Evolutionary conservation across 768 basidiomycete genomes (phyloP).

Genomic region (Suillus bovinus): DNA sequence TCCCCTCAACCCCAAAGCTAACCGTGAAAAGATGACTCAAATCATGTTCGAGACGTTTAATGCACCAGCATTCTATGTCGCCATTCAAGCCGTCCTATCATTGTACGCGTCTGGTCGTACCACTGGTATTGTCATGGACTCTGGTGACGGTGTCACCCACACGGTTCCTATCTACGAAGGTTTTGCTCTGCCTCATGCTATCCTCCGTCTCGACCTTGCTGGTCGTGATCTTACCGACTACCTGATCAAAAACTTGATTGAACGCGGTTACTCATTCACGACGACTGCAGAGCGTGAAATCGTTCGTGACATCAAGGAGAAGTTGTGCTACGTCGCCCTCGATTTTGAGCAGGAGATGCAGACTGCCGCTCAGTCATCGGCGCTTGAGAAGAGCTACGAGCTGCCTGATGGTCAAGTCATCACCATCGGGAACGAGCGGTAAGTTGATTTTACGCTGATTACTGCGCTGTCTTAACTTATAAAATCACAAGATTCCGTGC

Average conservation of each 20-base stretch:
- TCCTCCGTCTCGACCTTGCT: conserved; percentile 88
- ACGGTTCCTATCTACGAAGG: conserved; percentile 97
- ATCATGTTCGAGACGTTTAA: conserved; percentile 84
- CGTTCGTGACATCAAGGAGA: conserved; percentile 94
- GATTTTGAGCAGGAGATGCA: conserved; percentile 94
- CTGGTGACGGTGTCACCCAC: conserved; percentile 95
- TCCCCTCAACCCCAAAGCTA: conserved; percentile 71
- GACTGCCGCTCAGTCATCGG: conserved; percentile 85
- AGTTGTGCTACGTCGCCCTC: conserved; percentile 90
- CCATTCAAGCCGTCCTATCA: conserved; percentile 73
- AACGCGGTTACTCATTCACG: conserved; percentile 95
- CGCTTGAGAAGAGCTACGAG: conserved; percentile 92
- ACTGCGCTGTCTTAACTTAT: background rate
- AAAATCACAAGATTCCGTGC: conserved; percentile 47
- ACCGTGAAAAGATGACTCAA: conserved; percentile 76
- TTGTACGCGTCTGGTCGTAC: conserved; percentile 94
- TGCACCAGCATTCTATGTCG: conserved; percentile 72
- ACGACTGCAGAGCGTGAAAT: conserved; percentile 94
- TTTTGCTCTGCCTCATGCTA: conserved; percentile 91
- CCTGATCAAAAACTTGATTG: conserved; percentile 82
- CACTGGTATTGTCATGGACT: conserved; percentile 93
- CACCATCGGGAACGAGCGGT: conserved; percentile 74
- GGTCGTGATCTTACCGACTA: conserved; percentile 90
- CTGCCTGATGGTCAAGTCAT: conserved; percentile 93
- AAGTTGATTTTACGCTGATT: conserved; percentile 12